These are phyloP conservation scores for Candida sonorensis DNA, from an alignment of 805 yeast species.

Conservation along the genomic window DNA sequence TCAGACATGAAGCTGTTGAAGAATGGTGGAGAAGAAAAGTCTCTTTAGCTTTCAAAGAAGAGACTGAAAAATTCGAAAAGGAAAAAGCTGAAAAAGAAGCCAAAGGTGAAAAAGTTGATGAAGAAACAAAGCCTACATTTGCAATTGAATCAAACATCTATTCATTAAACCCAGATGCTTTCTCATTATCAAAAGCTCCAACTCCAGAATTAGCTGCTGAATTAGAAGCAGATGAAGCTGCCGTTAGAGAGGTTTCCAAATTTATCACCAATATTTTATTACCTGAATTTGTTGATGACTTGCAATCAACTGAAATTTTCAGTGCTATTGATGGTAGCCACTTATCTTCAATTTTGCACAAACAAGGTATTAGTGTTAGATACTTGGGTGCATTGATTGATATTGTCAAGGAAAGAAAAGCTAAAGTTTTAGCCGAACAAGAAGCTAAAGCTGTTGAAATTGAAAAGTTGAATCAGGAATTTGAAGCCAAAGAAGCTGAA, in stretches of 20 bases:
- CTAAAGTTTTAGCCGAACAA: slow-evolving; percentile 7
- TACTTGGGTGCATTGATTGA: slow-evolving; percentile 65
- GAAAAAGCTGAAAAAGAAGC: slow-evolving; percentile 10
- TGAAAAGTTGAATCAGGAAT: slow-evolving; percentile 22
- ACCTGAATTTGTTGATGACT: slow-evolving; percentile 53
- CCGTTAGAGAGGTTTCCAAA: slow-evolving; percentile 63
- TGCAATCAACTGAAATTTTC: slow-evolving; percentile 39
- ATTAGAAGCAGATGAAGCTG: slow-evolving; percentile 47
- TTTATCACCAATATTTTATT: slow-evolving; percentile 54
- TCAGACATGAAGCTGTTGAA: slow-evolving; percentile 85
- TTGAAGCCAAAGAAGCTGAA: slow-evolving; percentile 18
- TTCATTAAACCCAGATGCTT: slow-evolving; percentile 76
- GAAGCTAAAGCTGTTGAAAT: slow-evolving; percentile 24
- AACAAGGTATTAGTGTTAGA: slow-evolving; percentile 80
- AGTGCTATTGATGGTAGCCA: slow-evolving; percentile 82
- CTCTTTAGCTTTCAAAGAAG: slow-evolving; percentile 42
- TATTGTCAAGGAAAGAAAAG: slow-evolving; percentile 17
- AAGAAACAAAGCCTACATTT: slow-evolving; percentile 39
- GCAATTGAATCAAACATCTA: slow-evolving; percentile 47
- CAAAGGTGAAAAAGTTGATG: slow-evolving; percentile 23
- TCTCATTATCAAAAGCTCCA: slow-evolving; percentile 36
- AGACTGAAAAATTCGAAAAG: slow-evolving; percentile 37
- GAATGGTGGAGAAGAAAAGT: slow-evolving; percentile 80
- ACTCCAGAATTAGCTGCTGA: slow-evolving; percentile 29
- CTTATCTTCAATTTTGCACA: slow-evolving; percentile 62